phyloP scores from a whole-genome alignment of 768 basidiomycete species.

The Fistulinella prunicolor region DNA sequence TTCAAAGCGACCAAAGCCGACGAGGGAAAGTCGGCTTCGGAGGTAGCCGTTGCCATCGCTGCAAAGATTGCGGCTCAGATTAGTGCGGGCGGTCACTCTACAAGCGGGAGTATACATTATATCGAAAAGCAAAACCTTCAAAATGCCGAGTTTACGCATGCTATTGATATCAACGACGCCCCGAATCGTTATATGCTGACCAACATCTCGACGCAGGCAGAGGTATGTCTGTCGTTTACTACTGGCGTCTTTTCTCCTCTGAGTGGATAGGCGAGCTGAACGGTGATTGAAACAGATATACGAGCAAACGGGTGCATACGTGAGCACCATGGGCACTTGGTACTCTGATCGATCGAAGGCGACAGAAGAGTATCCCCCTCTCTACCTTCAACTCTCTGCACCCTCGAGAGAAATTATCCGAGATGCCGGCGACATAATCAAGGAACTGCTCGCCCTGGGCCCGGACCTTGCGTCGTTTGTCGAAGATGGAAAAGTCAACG shows the following conservation, averaged over 20 bases:
- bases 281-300: conserved; percentile 61
- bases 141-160: conserved; percentile 79
- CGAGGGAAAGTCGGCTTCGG: conserved; percentile 51
- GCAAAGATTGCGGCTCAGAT: conserved; percentile 95
- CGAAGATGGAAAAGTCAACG: conserved; percentile 74
- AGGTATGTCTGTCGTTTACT: conserved; percentile 51
- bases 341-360: conserved; percentile 91
- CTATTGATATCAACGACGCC: conserved; percentile 96
- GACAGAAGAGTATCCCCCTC: conserved; percentile 86
- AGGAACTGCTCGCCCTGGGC: conserved; percentile 67
- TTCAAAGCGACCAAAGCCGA: conserved; percentile 45
- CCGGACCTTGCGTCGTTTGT: conserved; percentile 83
- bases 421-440: conserved; percentile 64
- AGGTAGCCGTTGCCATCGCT: conserved; percentile 81
- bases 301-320: conserved; percentile 88
- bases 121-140: conserved; percentile 58
- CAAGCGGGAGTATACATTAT: conserved; percentile 38
- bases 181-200: conserved; percentile 94
- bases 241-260: background rate
- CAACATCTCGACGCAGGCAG: conserved; percentile 86
- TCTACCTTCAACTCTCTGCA: conserved; percentile 93
- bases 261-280: conserved; percentile 1
- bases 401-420: conserved; percentile 62
- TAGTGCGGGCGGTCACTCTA: conserved; percentile 42
- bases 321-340: conserved; percentile 94